Base-by-base conservation (phyloP, 2,329 filamentous ascomycete genomes). In the Thielaviopsis euricoi region DNA sequence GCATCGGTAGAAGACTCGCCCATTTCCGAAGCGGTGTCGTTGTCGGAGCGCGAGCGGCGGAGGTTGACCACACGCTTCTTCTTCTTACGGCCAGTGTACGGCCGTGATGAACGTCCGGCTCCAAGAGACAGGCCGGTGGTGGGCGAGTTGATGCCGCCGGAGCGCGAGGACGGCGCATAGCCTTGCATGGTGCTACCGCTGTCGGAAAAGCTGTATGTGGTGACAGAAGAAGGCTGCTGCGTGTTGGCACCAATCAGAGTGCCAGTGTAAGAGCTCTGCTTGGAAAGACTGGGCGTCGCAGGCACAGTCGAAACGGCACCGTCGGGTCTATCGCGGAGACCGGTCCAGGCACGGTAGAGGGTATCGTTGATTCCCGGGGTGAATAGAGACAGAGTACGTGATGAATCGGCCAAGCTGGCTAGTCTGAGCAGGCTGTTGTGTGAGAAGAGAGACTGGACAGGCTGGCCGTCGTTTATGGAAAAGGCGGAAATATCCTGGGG, bases 341-440 rank as follows among this genome's bases (percentile, higher is more conserved):
- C 86, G 17, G 91, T 87, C 88, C 90, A 95, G 33, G 91, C 93
- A 60, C 93, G 81, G 69, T 95, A 96, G 25, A 97, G 85, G 3
- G 88, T 87, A 69, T 97, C 89, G 56, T 82, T 77, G 60, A 97
- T 91, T n/a, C 85, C 82, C 0, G 91, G 89, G 1, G 91, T 96
- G 67, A 95, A 95, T 0, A 97, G 75, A 4, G 90, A 95, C 37
- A 97, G 73, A 0, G 93, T 97, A 53, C 87, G 83, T 65, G 97
- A 89, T 2, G 89, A 95, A 66, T 95, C 86, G 3, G 82, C 89
- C 59, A 98, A 74, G 0, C 88, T 81, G 23, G 86, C 88, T 13
- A 98, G 75, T 55, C 87, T 85, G 23, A 95, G 72, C 43, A 97
- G 74, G 65, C 95, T 97, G 77, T 95, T 95, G 67, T 95, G 89